phyloP scores from a whole-genome alignment of 441 rosid genomes.

The Hypseocharis bilobata region DNA sequence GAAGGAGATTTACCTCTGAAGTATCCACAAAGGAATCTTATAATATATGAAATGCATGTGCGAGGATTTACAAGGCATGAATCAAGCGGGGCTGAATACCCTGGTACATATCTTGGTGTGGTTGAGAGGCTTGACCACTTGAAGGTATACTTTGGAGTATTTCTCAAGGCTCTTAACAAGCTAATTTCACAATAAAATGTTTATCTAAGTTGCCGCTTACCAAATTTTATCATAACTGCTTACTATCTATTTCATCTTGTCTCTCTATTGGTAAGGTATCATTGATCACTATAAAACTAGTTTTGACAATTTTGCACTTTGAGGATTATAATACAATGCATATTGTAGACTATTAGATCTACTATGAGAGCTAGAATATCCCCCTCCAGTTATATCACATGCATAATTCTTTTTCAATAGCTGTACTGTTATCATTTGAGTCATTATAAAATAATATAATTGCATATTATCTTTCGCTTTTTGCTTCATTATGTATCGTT shows the following conservation, averaged over 20 bases:
- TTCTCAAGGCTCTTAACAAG: not conserved
- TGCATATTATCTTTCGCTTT: not conserved
- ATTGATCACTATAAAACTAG: not conserved
- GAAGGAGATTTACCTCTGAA: conserved; percentile 82
- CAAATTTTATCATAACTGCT: not conserved
- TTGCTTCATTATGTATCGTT: conserved; percentile 19
- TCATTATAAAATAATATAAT: conserved; percentile 4
- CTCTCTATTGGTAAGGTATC: not conserved
- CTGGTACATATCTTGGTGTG: conserved; percentile 74
- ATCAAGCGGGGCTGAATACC: conserved; percentile 57
- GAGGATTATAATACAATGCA: not conserved
- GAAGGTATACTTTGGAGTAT: conserved; percentile 38
- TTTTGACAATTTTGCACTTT: not conserved
- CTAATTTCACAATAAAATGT: not conserved
- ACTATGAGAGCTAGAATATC: not conserved
- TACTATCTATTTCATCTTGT: not conserved
- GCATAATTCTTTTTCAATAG: not conserved
- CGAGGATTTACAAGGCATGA: conserved; percentile 85
- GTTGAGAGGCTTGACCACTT: conserved; percentile 90
- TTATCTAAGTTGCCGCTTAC: not conserved
- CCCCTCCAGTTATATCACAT: not conserved
- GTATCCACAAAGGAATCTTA: conserved; percentile 59
- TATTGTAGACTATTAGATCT: not conserved
- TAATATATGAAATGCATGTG: conserved; percentile 84
- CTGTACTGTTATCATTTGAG: conserved; percentile 10